Conservation (phyloP, 768 basidiomycete species). For the Mycena metata region DNA sequence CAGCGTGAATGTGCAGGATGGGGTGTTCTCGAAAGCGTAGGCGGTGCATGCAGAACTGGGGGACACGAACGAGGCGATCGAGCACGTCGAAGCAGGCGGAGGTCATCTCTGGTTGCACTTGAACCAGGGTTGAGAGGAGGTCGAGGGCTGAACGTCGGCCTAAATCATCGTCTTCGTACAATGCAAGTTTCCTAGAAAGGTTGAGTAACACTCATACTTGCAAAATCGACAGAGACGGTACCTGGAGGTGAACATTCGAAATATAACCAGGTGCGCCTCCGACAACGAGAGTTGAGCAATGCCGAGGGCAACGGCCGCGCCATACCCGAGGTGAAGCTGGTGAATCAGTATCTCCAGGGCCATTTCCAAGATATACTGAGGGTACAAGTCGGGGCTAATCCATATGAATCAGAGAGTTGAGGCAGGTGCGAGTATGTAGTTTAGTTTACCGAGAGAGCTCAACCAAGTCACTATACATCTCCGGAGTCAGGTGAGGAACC, state of each 20-base stretch:
- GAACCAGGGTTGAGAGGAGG: conserved; percentile 12
- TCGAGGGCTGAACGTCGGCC: background rate
- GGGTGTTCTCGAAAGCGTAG: conserved; percentile 7
- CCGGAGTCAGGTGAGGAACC: conserved; percentile 1
- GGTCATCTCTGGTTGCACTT: conserved; percentile 18
- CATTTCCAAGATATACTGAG: background rate
- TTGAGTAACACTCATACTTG: background rate
- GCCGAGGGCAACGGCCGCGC: background rate
- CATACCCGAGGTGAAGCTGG: conserved; percentile 8
- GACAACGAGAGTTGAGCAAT: conserved; percentile 8
- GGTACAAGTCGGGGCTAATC: conserved; percentile 15
- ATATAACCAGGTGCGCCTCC: conserved; percentile 3
- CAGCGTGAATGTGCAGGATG: conserved; percentile 10
- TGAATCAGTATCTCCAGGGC: background rate
- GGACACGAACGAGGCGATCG: background rate
- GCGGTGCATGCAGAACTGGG: background rate
- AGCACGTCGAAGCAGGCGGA: conserved; percentile 2
- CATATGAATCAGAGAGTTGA: too few relatives aligned
- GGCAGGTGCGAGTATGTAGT: background rate
- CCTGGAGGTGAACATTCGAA: conserved; percentile 8
- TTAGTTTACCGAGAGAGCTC: conserved; percentile 17
- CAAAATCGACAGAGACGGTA: background rate
- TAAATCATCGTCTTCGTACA: background rate
- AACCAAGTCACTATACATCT: conserved; percentile 26
- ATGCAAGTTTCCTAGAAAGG: background rate